Evolutionary conservation across 495 filamentous ascomycete species (phyloP), one percentile per base, ranked within the genome.

Genomic region (Penicillium salamii): DNA sequence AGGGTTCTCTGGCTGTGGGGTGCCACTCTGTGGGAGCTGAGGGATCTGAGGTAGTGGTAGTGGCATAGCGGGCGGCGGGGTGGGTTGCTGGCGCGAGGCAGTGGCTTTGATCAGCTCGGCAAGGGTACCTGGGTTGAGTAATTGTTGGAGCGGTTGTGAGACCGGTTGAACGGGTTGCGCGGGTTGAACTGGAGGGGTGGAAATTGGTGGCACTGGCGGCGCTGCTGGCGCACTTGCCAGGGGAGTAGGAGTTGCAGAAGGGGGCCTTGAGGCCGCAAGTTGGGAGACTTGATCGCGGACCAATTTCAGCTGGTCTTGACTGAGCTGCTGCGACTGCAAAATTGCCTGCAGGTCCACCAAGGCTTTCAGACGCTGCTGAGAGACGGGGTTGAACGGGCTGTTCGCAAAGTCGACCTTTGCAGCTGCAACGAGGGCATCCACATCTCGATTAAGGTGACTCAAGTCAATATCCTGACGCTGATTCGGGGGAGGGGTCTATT

Each of bases 261-360:
- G 48, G 15, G 58, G 58, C 34, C 65, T 58, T 33, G 64, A 65
- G 32, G 63, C 59, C 23, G 78, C 77, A 57, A 95, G 78, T 55
- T 82, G 79, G 56, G 83, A 78, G 56, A 97, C 81, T 76, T 90
- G 86, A 58, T 89, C 82, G 64, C 84, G 83, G 58, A 96, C 83
- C 61, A 85, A 76, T 65, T 82, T 83, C 55, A 96, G 76, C 71
- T 95, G 84, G 55, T 90, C 83, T 61, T 82, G 85, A 38, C 87
- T 82, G 58, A 96, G 79, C 58, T 89, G 80, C 61, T 89, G 88
- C 54, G 75, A 83, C 60, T 87, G 79, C 68, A 97, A 71, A 59
- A 96, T 83, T 38, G 67, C 79, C 70, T 96, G 86, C 53, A 97
- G 79, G 67, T 92, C 89, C 67, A 95, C 70, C 55, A 97, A 78